Evolutionary conservation across 2,329 filamentous ascomycete genomes (phyloP), one percentile per base, ranked within the genome.

Genomic region (Paraconiothyrium sp.): DNA sequence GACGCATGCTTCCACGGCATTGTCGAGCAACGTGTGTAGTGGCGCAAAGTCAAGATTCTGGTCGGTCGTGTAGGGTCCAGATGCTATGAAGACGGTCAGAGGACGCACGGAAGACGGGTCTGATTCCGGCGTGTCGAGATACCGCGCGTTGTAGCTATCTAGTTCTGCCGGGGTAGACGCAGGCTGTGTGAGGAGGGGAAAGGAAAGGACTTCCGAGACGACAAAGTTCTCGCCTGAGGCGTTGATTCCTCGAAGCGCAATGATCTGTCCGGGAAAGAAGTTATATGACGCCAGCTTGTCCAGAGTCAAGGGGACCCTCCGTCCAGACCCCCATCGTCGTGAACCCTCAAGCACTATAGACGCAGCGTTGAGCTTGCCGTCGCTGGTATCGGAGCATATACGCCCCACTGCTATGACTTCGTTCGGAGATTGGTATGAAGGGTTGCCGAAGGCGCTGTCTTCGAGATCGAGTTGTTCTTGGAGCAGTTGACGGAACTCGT

Each of bases 211-310:
- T 72, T 97, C 89, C 37, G 86, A 89, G 35, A 95, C 93, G 0
- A 89, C 86, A 69, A 98, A 97, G 70, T 92, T 90, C 41, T 89
- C 86, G 0, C 94, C 94, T 0, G 92, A 93, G 22, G 93, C 89
- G 75, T 99, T 99, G 69, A 89, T 93, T 8, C 95, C 95, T 63
- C 86, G 86, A 32, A 98, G 80, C 7, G 94, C 95, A 34, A 97
- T 92, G 56, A 98, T 93, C 75, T 98, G 94, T 6, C 95, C 95
- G 0, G 94, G 95, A 76, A 98, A 98, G 82, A 98, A 92, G 74
- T 92, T 90, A 79, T 91, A 95, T 1, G 80, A 86, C 66, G 84
- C 81, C 1, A 97, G 77, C 2, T 85, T 85, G 62, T 90, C 86
- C 60, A 97, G 82, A 66, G 92, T 92, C 20, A 99, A 79, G 4